A percentile compares a stretch with the other conserved stretches of the same genome.
phyloP scores from a whole-genome alignment of 1,284 basidiomycete species.

The Malassezia cuniculi region DNA sequence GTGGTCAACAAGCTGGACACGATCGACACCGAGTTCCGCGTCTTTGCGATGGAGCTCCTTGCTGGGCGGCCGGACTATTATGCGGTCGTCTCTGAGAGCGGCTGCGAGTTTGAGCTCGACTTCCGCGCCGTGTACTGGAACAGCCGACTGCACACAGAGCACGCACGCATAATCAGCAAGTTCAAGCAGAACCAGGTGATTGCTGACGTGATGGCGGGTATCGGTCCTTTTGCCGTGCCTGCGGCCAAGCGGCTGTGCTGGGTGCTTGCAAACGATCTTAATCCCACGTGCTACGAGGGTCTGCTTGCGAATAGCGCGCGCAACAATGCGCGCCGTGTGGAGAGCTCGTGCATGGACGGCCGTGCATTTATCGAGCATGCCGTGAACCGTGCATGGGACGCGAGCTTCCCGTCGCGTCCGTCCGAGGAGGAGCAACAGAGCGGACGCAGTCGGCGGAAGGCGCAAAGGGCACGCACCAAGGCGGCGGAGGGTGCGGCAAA shows the following conservation, averaged over 20 bases:
- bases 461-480: not conserved
- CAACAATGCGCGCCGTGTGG: conserved; percentile 38
- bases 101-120: conserved; percentile 81
- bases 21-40: conserved; percentile 76
- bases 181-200: conserved; percentile 57
- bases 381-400: conserved; percentile 20
- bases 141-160: conserved; percentile 80
- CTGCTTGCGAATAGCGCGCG: conserved; percentile 46
- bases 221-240: conserved; percentile 90
- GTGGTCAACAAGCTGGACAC: conserved; percentile 90
- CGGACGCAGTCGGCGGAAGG: conserved; percentile 9
- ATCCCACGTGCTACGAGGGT: conserved; percentile 72
- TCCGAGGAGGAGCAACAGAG: conserved; percentile 3
- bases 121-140: conserved; percentile 97
- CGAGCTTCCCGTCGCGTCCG: conserved; percentile 15
- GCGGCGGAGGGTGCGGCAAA: conserved; percentile 9
- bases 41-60: conserved; percentile 92
- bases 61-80: conserved; percentile 75
- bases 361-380: conserved; percentile 23
- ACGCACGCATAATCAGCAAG: conserved; percentile 64
- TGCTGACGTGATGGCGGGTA: conserved; percentile 90
- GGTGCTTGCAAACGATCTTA: conserved; percentile 86
- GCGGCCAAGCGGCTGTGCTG: conserved; percentile 65
- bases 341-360: conserved; percentile 27
- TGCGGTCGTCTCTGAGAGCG: conserved; percentile 51